Base-by-base conservation (phyloP, 208 protist genomes). In the Leptomonas seymouri region DNA sequence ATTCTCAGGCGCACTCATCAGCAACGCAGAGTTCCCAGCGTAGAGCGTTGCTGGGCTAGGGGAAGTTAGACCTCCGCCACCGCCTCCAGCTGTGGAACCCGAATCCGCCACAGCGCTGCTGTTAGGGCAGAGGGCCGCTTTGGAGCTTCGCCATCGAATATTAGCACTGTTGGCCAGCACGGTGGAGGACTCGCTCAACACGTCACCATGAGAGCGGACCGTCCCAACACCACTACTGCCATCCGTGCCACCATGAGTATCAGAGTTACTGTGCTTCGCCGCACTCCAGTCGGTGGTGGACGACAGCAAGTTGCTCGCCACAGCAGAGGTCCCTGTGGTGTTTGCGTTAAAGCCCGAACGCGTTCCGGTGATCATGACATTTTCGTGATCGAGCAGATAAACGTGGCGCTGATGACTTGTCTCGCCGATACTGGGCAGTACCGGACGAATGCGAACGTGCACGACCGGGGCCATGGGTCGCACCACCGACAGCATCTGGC, bases 381-480 rank as follows among this genome's bases (percentile, higher is more conserved):
- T 93, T 69, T 94, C 75, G 45, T 93, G 80, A 53, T 96, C 85
- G 15, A 96, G 74, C 42, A 83, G 86, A 81, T 81, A 96, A 50
- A 93, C 89, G 34, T 77, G 67, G 1, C 88, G 79, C 56, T 74
- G 60, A 15, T 93, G 77, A 30, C 70, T 74, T 15, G 60, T 67
- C 74, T 96, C 91, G 25, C 83, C 83, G 16, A 96, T 62, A 62
- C 80, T 79, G 1, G 81, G 67, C 46, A 96, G 72, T 25, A 87
- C 77, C 3, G 91, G 91, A 12, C 91, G 76, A 5, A 89, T 82
- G 56, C 91, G 91, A 44, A 96, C 80, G 71, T 96, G 91, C 44
- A 93, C 87, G 31, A 93, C 77, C 2, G 90, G 90, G 9, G 69
- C 62, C 78, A 78, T 74, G 5, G 74, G 61, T 11, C 67, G 76